Evolutionary conservation across 108 stramenopile species (phyloP), one percentile per base, ranked within the genome.

Genomic region (Conticribra weissflogii): DNA sequence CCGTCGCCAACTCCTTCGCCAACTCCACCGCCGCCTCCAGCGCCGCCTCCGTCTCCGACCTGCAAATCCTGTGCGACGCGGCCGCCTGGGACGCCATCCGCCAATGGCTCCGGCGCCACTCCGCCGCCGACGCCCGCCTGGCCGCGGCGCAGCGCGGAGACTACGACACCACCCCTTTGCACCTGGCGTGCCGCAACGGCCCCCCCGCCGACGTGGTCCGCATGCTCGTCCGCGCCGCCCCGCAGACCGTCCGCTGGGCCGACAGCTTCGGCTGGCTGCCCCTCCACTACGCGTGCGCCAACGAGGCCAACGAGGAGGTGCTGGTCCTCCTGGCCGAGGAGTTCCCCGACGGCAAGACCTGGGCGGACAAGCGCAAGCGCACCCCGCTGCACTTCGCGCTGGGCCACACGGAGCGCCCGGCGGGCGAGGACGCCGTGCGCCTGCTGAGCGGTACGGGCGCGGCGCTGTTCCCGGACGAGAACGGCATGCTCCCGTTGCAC

Each of bases 401-500:
- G 56, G 88, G 86, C 36, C 85, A 85, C 55, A 64, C 71, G 2
- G 78, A 85, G 19, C 68, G 76, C 41, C 83, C 81, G 22, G 83
- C 79, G 16, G 67, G 78, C 9, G 61, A 78, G 12, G 81, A 63
- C 17, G 81, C 83, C 16, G 71, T 88, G 0, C 65, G 66, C 1
- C 47, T 93, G 23, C 56, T 93, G 29, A 63, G 70, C 59, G 83
- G 77, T 23, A 76, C 74, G 9, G 90, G 90, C 25, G 87, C 92
- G 14, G 82, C 86, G 0, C 41, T 59, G 2, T 82, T 74, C 61
- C 60, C 86, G 18, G 88, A 89, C 68, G 92, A 93, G 54, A 89
- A 88, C 63, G 92, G 89, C 0, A 89, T 93, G 85, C 36, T 93
- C 77, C 92, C 88, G 2, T 74, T 93, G 1, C 92, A 94, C 49